Evolutionary conservation across 1,284 basidiomycete genomes (phyloP), one percentile per base, ranked within the genome.

Genomic region (Coniferiporia weirii): DNA sequence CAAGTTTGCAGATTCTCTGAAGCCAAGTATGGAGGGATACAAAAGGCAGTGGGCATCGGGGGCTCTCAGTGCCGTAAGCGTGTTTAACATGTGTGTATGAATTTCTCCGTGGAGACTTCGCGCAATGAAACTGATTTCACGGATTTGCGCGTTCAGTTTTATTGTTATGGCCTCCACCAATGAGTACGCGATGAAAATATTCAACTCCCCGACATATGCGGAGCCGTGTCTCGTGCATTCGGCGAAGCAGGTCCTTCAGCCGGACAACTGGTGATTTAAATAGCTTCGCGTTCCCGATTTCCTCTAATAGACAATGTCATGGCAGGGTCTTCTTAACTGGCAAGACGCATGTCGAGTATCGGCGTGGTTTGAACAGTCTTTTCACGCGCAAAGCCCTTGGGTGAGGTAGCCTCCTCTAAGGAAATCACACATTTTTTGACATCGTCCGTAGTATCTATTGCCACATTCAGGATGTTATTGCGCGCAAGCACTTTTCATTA

Each of bases 101-200:
- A 35, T 10, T n/a, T 59, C 17, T 54, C 56, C 17, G 38, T 46
- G 55, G 54, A 53, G 53, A 17, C 43, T 35, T 52, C 51, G 55
- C 32, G 55, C 13, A 32, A 40, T 55, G 54, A 54, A 47, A 55
- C 32, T 49, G 57, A 45, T 54, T 55, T 65, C 8, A 4, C 38
- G 12, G 9, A 60, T 13, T 55, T 56, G 50, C 44, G 17, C 17
- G 55, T 19, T 32, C 20, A 97, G 95, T 67, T 98, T 97, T 75
- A 97, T 98, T 70, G 95, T 98, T 66, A 95, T 97, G 83, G 93
- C 93, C 20, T 92, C 95, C 12, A 88, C 90, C 3, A 97, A 93
- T 68, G 87, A 95, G 66, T 92, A 85, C 73, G 79, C 93, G 5
- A 89, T 95, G 66, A 96, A 95, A 75, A 95, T 97, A 66, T 78